Evolutionary conservation across 2,329 filamentous ascomycete species (phyloP), one percentile per base, ranked within the genome.

Genomic region (Fusarium buxicola): DNA sequence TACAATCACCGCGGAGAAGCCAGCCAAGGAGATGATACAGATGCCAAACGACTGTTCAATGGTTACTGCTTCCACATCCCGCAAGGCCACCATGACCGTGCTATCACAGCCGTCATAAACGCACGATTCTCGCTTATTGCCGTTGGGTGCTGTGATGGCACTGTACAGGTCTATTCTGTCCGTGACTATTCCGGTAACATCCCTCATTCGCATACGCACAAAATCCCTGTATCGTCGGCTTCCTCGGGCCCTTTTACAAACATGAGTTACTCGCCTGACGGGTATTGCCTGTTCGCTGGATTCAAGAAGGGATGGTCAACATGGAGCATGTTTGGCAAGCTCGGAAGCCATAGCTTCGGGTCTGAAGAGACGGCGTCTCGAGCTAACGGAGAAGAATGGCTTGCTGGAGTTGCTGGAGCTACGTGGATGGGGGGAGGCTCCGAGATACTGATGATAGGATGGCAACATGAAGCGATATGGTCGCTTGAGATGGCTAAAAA

Each of bases 291-390:
- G 8, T 97, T 99, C 76, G 93, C 91, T 38, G 95, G 94, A 2
- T 98, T 94, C 72, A 89, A 95, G 70, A 88, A 89, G 56, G 96
- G 95, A 1, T 99, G 95, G 95, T 90, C 92, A 5, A 94, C 89
- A 41, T 99, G 94, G 94, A 98, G 94, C 74, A 95, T 98, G 32
- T 99, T 96, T 76, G 95, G 95, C 30, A 97, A 97, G 75, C 85
- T 90, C 3, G 89, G 93, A 12, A 93, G 90, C 52, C 92, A 88
- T 68, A 97, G 92, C 72, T 98, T 98, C 74, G 83, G 84, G 7
- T 83, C 86, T 11, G 91, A 96, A 69, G 80, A 82, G 24, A 77
- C 79, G 3, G 81, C 92, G 32, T 87, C 89, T 3, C 78, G 84
- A 44, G 78, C 79, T 7, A 94, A 95, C 70, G 85, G 84, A 25